Percentiles rank a stretch among this genome's conserved stretches.
These are phyloP conservation scores for Pulveroboletus sp. DNA, from an alignment of 768 basidiomycete species.

Conservation along the genomic window DNA sequence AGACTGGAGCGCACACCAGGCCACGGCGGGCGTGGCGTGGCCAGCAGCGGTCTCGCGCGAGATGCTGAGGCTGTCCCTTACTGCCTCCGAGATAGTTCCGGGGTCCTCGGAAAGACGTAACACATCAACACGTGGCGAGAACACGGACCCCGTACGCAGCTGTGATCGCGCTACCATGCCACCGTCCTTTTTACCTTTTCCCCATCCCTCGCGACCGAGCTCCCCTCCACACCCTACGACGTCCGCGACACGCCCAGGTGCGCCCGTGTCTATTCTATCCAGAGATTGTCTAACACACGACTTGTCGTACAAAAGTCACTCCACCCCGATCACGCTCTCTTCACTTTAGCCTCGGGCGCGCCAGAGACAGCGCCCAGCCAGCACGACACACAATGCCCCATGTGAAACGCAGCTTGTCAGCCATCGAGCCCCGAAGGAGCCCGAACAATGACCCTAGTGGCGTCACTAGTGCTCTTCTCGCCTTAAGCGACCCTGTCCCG, in stretches of 20 bases:
- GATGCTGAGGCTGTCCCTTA: conserved; percentile 49
- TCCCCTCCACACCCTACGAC: conserved; percentile 15
- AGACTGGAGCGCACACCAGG: conserved; percentile 54
- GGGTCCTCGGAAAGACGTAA: conserved; percentile 23
- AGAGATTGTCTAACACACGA: neutral
- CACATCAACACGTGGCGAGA: conserved; percentile 18
- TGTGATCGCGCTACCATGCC: conserved; percentile 17
- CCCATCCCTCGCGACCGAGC: conserved; percentile 24
- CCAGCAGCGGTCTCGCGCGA: conserved; percentile 57
- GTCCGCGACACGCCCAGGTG: conserved; percentile 29
- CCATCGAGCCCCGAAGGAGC: conserved; percentile 17
- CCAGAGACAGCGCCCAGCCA: conserved; percentile 12
- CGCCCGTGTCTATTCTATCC: neutral
- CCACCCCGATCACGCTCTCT: conserved; percentile 21
- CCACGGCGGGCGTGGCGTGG: conserved; percentile 45
- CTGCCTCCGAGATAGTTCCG: conserved; percentile 12
- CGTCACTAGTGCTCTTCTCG: conserved; percentile 14
- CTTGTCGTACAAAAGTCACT: conserved; percentile 3
- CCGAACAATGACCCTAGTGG: conserved; percentile 15
- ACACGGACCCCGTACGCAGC: conserved; percentile 13
- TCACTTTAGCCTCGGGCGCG: conserved; percentile 15
- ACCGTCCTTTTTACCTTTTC: conserved; percentile 31
- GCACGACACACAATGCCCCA: conserved; percentile 11
- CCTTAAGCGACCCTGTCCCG: conserved; percentile 16
- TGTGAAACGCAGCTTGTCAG: conserved; percentile 27